Evolutionary conservation across 805 yeast species (phyloP), one percentile per base, ranked within the genome.

Genomic region (Saturnispora saitoi): DNA sequence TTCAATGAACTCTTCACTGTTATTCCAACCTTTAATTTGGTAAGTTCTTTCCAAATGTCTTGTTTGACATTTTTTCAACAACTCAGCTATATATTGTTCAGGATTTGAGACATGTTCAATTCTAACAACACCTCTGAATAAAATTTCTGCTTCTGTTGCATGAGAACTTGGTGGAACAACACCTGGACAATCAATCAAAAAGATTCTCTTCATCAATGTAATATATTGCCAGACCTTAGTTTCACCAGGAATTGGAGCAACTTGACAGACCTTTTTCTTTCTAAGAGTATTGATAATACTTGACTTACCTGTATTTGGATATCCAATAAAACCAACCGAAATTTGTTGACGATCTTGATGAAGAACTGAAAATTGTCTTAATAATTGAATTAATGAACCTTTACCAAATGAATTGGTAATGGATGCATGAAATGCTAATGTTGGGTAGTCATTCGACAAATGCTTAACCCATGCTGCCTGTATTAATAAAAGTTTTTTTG

Each of bases 381-480:
- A 71, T 51, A 91, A 73, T 69, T 93, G 97, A 63, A 91, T 91
- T 61, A 91, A 73, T 28, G 96, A 86, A 58, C 99, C 99, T 65
- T 91, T 91, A 71, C 99, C 99, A 64, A 91, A 91, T 1, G 99
- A 90, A 67, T 91, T 91, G 54, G 95, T 91, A 59, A 91, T 91
- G 1, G 97, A 89, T 1, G 99, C 98, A 67, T 91, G 99, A 73
- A 93, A 91, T 52, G 99, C 99, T 58, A 91, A 72, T 2, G 99
- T 93, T 44, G 99, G 99, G 64, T 79, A 87, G 48, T 80, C 85
- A 60, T 86, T 90, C 4, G 97, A 89, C 54, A 91, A 73, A 66
- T 85, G 91, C 67, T 91, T 93, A 41, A 93, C 96, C 99, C 99
- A 91, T 39, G 98, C 96, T 66, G 98, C 97, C 97, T 90, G 32